Conservation (phyloP, 2,329 filamentous ascomycete genomes). For the Ascochyta viciae-villosae region DNA sequence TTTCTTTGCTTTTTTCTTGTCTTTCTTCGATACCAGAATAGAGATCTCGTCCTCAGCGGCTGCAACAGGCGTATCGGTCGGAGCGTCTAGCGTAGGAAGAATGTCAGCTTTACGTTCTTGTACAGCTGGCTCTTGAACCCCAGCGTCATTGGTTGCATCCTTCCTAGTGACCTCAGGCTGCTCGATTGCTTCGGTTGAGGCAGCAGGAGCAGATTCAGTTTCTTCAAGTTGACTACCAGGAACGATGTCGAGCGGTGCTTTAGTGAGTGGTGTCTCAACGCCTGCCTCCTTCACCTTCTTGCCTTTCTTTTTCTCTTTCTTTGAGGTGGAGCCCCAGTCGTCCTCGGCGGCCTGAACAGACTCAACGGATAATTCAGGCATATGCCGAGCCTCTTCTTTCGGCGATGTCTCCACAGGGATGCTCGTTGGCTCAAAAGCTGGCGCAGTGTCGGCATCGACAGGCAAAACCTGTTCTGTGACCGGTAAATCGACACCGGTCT, state of each 20-base stretch:
- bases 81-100: background rate
- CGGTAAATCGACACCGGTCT: background rate
- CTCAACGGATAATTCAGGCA: slow-evolving; percentile 24
- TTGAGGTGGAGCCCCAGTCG: slow-evolving; percentile 17
- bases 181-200: background rate
- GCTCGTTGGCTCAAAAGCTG: background rate
- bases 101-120: background rate
- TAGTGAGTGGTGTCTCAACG: slow-evolving; percentile 10
- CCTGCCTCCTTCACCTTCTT: slow-evolving; percentile 27
- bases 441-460: background rate
- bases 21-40: slow-evolving; percentile 29
- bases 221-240: background rate
- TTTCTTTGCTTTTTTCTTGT: slow-evolving; percentile 43
- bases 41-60: slow-evolving; percentile 4
- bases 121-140: background rate
- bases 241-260: slow-evolving; percentile 17
- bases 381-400: background rate
- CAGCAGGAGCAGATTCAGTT: background rate
- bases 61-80: background rate
- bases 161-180: slow-evolving; percentile 1
- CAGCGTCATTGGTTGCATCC: background rate
- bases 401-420: background rate
- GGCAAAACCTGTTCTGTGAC: background rate
- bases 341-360: slow-evolving; percentile 4
- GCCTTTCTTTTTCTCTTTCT: slow-evolving; percentile 28